Evolutionary conservation across 345 rosid genomes (phyloP), one percentile per base, ranked within the genome.

Genomic region (Sonneratia alba): DNA sequence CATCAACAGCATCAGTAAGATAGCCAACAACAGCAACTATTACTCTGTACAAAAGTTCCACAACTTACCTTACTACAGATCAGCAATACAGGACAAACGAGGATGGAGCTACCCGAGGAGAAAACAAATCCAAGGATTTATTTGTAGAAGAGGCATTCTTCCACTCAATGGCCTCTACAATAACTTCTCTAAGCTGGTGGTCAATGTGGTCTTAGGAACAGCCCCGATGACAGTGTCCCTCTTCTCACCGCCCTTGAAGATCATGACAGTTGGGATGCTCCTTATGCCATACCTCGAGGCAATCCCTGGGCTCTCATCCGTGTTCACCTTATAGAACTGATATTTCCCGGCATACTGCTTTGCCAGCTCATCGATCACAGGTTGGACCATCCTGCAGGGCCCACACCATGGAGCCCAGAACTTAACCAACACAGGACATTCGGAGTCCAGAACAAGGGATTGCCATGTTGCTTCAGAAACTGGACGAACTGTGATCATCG

Each of bases 141-240:
- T 65, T 49, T 59, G 56, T 8, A 63, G 61, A 36, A 40, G 48
- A 18, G 62, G 75, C 57, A 47, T 53, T 68, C 66, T 34, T 67
- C 63, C 74, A 73, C 42, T 14, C 72, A 18, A 11, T 34, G 38
- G 24, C 32, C 24, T 73, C 70, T 72, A 84, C 77, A 84, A 72
- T 76, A 79, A 84, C 49, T 84, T 84, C 72, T 84, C 87, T 36
- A 84, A 76, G 45, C 83, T 76, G 63, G 67, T 70, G 53, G 79
- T 78, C 40, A 84, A 59, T 15, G 87, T 84, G 59, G 79, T 65
- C 71, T 79, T 78, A 38, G 87, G 87, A 68, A 84, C 87, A 0
- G 87, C 87, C 53, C 87, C 87, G 49, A 81, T 81, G 45, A 84
- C 77, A 3, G 87, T 71, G 70, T 84, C 87, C 70, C 80, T 84